Evolutionary conservation across 2,329 filamentous ascomycete species (phyloP), one percentile per base, ranked within the genome.

Genomic region (Exophiala calicioides): DNA sequence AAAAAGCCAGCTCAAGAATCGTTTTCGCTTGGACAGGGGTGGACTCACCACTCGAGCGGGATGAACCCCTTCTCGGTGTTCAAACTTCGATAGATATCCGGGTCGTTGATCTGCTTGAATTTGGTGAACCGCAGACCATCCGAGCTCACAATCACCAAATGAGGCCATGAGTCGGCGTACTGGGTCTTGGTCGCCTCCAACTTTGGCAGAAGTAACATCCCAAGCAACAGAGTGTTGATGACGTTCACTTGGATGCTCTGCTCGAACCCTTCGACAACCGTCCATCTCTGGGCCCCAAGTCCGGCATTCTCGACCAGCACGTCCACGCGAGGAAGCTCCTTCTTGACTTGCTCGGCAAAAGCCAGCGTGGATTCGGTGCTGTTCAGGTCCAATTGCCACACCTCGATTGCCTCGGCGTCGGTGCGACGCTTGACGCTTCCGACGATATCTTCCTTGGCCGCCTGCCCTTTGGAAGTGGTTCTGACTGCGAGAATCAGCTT

Each of bases 401-500:
- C 72, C 50, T 73, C 65, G 29, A 75, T 56, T 20, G 47, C 20
- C 18, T 60, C 54, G 20, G 54, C 57, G 24, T 55, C 52, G 23
- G 40, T 40, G 13, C 52, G 52, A 18, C 45, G 34, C 15, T 59
- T 58, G 6, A 58, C 58, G 3, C 64, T 68, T 8, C 56, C 24
- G 42, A 69, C 64, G 37, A 77, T 72, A 33, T 67, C 61, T 7
- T 59, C 48, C 32, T 66, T 67, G 0, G 74, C 75, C 1, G 59
- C 63, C 52, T 76, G 65, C 35, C 74, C 73, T 47, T 75, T 75
- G 16, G 63, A 58, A 5, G 62, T 13, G 19, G 55, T 68, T 20
- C 75, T 70, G 20, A 72, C 68, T 3, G 70, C 71, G 13, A 77
- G 60, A 44, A 77, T 73, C 19, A 77, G 61, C 19, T 65, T 68